phyloP scores from a whole-genome alignment of 2,329 filamentous ascomycete genomes.

The Neofusicoccum parvum region DNA sequence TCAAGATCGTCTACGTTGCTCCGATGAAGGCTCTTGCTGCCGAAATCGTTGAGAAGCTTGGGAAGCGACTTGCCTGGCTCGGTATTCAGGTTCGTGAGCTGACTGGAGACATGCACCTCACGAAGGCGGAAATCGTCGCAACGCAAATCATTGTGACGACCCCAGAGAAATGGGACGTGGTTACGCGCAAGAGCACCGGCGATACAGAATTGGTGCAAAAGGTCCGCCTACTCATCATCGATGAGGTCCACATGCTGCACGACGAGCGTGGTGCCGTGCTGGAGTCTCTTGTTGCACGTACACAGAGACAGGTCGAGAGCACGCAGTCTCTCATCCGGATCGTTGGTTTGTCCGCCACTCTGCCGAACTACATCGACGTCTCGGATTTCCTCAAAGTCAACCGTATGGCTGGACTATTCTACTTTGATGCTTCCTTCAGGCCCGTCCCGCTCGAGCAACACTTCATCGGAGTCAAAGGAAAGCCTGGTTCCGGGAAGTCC shows the following conservation, averaged over 20 bases:
- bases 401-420: slow-evolving; percentile 87
- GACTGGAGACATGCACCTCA: slow-evolving; percentile 98
- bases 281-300: slow-evolving; percentile 92
- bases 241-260: slow-evolving; percentile 99
- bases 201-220: slow-evolving; percentile 98
- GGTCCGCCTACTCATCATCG: slow-evolving; percentile 92
- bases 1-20: slow-evolving; percentile 98
- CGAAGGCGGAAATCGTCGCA: slow-evolving; percentile 90
- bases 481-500: slow-evolving; percentile 76
- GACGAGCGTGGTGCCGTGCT: slow-evolving; percentile 95
- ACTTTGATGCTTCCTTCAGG: slow-evolving; percentile 94
- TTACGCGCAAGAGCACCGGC: slow-evolving; percentile 94
- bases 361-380: slow-evolving; percentile 96
- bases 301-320: slow-evolving; percentile 94
- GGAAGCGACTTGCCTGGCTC: slow-evolving; percentile 89
- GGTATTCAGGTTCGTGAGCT: slow-evolving; percentile 90
- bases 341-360: slow-evolving; percentile 88
- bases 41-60: slow-evolving; percentile 92
- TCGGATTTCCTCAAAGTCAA: slow-evolving; percentile 97
- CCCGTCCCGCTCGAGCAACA: slow-evolving; percentile 96
- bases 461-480: slow-evolving; percentile 94
- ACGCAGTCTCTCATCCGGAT: slow-evolving; percentile 97
- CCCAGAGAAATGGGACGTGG: slow-evolving; percentile 98
- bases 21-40: slow-evolving; percentile 98
- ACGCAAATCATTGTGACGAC: slow-evolving; percentile 99